A percentile compares a stretch with the other conserved stretches of the same genome.
Evolutionary conservation across 2,329 filamentous ascomycete genomes (phyloP).

Genomic region (Periconia sp.): DNA sequence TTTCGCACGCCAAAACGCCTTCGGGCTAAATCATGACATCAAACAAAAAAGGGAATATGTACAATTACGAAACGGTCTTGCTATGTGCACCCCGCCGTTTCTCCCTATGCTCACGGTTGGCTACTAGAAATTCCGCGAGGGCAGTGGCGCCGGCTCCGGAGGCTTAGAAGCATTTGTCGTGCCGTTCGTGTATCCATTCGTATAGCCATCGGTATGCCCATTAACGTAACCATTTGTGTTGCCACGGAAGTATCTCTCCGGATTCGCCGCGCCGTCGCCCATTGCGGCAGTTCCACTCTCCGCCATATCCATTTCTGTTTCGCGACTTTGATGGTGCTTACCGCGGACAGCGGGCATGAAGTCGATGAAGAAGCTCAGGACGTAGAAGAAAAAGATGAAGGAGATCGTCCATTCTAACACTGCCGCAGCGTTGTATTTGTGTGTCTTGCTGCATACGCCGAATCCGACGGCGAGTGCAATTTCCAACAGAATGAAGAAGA

Average conservation of each 20-base stretch:
- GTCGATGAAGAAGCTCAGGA: constrained; percentile 86
- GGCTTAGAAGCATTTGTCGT: constrained; percentile 26
- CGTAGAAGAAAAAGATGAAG: constrained; percentile 86
- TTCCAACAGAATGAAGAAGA: constrained; percentile 82
- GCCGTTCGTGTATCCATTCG: constrained; percentile 24
- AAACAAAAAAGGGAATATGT: too few species aligned
- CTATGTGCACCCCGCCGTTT: too few species aligned
- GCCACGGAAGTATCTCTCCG: constrained; percentile 34
- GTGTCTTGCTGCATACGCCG: constrained; percentile 59
- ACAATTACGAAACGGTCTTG: too few species aligned
- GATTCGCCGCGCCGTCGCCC: constrained; percentile 33
- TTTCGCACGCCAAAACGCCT: too few species aligned
- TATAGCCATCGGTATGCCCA: constrained; percentile 23
- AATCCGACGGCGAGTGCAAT: constrained; percentile 76
- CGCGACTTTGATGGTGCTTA: constrained; percentile 50
- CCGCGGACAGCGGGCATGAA: constrained; percentile 78
- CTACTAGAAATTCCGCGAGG: constrained; percentile 39
- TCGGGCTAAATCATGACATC: too few species aligned
- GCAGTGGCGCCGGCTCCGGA: constrained; percentile 17
- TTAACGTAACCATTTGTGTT: constrained; percentile 14
- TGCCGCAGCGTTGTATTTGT: constrained; percentile 70
- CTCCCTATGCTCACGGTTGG: too few species aligned
- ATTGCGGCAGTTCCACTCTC: constrained; percentile 21
- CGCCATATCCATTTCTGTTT: constrained; percentile 33
- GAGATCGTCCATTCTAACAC: constrained; percentile 81